Conservation (phyloP, 2,329 filamentous ascomycete genomes). For the Emmonsiellopsis sp. region DNA sequence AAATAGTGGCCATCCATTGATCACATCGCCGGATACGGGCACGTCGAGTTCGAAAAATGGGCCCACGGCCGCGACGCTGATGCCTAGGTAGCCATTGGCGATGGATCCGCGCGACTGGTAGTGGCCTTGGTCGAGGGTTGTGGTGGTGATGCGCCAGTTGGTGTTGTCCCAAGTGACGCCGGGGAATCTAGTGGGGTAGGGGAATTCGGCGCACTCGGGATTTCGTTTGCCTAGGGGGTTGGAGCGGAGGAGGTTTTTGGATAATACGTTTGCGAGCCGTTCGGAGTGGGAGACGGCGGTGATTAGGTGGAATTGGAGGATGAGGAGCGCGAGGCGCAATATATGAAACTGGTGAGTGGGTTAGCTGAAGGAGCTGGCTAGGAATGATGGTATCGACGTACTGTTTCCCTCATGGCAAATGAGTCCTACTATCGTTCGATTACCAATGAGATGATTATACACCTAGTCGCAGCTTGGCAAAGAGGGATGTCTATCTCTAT, state of each 20-base stretch:
- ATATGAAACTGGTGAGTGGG: background rate
- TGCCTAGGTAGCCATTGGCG: constrained; percentile 56
- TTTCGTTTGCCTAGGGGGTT: constrained; percentile 1
- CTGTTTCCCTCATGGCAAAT: constrained; percentile 2
- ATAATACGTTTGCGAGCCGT: constrained; percentile 4
- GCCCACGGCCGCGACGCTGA: constrained; percentile 53
- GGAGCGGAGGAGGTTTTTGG: constrained; percentile 2
- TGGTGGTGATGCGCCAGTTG: constrained; percentile 48
- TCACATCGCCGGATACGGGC: constrained; percentile 41
- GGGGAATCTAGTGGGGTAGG: constrained; percentile 42
- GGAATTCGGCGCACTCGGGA: background rate
- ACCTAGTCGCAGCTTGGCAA: too few species aligned
- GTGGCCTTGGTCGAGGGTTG: constrained; percentile 45
- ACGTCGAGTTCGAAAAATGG: constrained; percentile 54
- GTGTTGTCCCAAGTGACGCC: constrained; percentile 51
- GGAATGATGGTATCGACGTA: background rate
- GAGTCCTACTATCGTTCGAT: too few species aligned
- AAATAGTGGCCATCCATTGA: constrained; percentile 60
- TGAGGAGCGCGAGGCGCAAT: constrained; percentile 3
- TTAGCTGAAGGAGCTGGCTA: background rate
- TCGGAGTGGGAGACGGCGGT: constrained; percentile 1
- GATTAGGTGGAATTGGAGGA: background rate
- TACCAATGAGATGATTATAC: too few species aligned
- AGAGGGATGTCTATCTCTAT: too few species aligned
- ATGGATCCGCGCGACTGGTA: constrained; percentile 52